Conservation (phyloP, 2,329 filamentous ascomycete species). For the Coniochaeta sp. region DNA sequence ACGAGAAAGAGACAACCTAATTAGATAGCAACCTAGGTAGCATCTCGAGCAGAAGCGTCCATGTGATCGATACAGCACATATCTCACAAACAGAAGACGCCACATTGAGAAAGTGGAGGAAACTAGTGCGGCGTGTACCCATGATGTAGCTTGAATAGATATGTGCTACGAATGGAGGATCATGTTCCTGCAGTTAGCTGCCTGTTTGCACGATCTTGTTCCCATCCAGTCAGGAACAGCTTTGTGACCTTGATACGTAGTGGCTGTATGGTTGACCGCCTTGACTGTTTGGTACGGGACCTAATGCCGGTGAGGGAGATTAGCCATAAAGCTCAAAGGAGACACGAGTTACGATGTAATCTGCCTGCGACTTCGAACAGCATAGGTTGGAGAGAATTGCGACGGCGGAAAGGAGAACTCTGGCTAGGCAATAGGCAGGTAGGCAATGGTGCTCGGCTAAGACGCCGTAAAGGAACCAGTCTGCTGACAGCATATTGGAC, state of each 20-base stretch:
- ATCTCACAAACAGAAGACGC: neutral
- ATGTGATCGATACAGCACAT: neutral
- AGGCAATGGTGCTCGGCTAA: neutral
- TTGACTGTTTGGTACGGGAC: neutral
- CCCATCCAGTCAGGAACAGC: neutral
- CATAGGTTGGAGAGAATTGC: neutral
- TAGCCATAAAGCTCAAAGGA: neutral
- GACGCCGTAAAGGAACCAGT: neutral
- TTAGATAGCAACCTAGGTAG: too few relatives aligned
- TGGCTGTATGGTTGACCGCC: neutral
- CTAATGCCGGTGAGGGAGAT: neutral
- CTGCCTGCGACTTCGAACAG: neutral
- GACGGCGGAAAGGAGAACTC: neutral
- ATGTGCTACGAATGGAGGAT: neutral
- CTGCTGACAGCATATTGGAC: neutral
- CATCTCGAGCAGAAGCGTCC: neutral
- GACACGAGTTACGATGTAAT: neutral
- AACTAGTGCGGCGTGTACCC: neutral
- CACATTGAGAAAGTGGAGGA: neutral
- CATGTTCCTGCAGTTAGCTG: neutral
- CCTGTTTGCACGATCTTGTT: neutral
- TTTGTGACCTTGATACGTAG: neutral
- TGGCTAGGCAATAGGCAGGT: neutral
- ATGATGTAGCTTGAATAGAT: neutral
- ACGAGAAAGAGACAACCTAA: too few relatives aligned